These are phyloP conservation scores for Corymbia maculata DNA, from an alignment of 345 rosid species.

Conservation along the genomic window DNA sequence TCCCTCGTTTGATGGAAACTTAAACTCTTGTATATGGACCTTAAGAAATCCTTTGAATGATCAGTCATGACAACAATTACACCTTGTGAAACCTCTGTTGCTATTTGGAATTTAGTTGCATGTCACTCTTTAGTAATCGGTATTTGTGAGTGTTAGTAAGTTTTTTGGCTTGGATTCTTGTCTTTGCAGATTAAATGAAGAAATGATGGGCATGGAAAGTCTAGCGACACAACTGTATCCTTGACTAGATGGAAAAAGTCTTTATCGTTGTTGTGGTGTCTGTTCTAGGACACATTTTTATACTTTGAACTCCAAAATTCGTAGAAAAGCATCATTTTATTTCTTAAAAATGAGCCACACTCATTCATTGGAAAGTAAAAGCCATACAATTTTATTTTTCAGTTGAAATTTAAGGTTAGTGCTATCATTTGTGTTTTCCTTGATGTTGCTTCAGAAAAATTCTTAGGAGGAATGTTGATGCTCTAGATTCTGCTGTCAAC, in stretches of 20 bases:
- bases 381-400: accelerated
- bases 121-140: neutral
- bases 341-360: neutral
- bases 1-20: neutral
- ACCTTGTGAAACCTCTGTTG: neutral
- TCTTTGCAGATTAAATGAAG: conserved; percentile 74
- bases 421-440: conserved; percentile 20
- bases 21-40: neutral
- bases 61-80: neutral
- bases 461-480: conserved; percentile 76
- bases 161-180: neutral
- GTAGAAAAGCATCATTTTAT: neutral
- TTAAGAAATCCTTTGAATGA: neutral
- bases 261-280: neutral
- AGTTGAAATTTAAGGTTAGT: neutral
- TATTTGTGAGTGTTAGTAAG: neutral
- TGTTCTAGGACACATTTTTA: neutral
- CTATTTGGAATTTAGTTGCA: neutral
- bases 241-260: neutral
- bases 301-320: neutral
- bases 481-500: conserved; percentile 70
- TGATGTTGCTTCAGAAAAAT: conserved; percentile 45
- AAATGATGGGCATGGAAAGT: conserved; percentile 66
- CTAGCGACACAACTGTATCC: conserved; percentile 85
- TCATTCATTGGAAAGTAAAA: neutral